Conservation (phyloP, 2,329 filamentous ascomycete genomes). For the Fusarium decemcellulare region DNA sequence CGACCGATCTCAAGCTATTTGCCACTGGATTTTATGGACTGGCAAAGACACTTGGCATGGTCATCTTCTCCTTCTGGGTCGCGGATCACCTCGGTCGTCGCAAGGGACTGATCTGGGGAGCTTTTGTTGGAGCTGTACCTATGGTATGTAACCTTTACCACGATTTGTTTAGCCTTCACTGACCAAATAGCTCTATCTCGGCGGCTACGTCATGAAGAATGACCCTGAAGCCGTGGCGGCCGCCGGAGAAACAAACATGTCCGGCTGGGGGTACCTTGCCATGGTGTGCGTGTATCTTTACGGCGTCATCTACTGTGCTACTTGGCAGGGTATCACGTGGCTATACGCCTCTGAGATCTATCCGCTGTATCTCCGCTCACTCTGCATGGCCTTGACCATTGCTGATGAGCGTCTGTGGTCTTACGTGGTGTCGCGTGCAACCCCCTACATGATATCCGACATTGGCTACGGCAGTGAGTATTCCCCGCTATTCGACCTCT, state of each 20-base stretch:
- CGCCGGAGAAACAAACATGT: constrained; percentile 57
- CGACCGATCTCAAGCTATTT: constrained; percentile 50
- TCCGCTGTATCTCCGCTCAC: constrained; percentile 50
- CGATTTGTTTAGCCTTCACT: not conserved
- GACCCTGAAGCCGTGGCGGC: constrained; percentile 54
- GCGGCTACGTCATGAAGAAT: constrained; percentile 48
- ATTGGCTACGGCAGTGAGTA: constrained; percentile 57
- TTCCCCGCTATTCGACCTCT: not conserved
- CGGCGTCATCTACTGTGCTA: constrained; percentile 49
- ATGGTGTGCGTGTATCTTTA: constrained; percentile 60
- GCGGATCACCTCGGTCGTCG: constrained; percentile 63
- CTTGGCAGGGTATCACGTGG: constrained; percentile 56
- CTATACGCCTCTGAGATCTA: constrained; percentile 62
- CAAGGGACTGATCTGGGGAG: constrained; percentile 57
- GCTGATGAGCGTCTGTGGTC: constrained; percentile 52
- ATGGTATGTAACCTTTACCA: constrained; percentile 23
- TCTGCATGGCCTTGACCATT: constrained; percentile 47
- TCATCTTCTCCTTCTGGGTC: constrained; percentile 57
- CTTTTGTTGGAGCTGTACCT: constrained; percentile 51
- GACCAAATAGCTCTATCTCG: constrained; percentile 49
- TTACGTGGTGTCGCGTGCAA: constrained; percentile 53
- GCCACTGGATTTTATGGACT: constrained; percentile 56
- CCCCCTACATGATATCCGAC: constrained; percentile 55
- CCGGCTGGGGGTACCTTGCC: constrained; percentile 55
- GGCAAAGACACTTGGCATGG: constrained; percentile 49